Conservation (phyloP, 208 protist species). For the Leishmania tarentolae region DNA sequence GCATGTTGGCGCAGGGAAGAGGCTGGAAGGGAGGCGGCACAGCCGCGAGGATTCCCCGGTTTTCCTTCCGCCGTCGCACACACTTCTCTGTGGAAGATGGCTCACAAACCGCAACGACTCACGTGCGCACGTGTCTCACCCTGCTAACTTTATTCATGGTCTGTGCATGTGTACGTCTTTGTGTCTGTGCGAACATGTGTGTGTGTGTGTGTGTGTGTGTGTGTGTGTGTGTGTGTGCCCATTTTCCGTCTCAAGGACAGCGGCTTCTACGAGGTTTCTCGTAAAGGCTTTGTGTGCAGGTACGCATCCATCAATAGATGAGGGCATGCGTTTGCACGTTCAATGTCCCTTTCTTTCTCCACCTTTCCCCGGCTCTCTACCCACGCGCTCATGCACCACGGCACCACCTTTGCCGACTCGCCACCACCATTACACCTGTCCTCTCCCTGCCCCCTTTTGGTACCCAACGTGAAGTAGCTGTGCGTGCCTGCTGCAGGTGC, state of each 20-base stretch:
- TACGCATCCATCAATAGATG: background rate
- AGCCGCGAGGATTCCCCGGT: background rate
- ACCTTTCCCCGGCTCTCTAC: background rate
- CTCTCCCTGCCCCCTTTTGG: background rate
- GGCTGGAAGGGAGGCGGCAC: background rate
- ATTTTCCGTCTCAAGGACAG: background rate
- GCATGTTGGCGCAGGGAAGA: background rate
- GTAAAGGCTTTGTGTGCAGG: background rate
- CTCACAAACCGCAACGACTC: background rate
- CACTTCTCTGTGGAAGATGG: background rate
- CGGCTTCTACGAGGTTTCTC: background rate
- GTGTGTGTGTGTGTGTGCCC: background rate
- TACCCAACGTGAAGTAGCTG: background rate
- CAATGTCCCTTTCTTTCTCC: background rate
- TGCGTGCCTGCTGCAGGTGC: background rate
- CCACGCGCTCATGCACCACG: background rate
- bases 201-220: conserved; percentile 3
- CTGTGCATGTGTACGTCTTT: background rate
- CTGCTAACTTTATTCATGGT: background rate
- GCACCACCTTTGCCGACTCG: background rate
- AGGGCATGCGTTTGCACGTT: background rate
- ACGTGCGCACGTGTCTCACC: no score
- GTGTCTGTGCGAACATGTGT: background rate
- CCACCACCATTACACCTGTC: background rate
- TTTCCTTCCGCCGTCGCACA: background rate